A percentile compares a stretch with the other conserved stretches of the same genome.
Conservation (phyloP, 352 stramenopile species). For the Globisporangium polare region DNA sequence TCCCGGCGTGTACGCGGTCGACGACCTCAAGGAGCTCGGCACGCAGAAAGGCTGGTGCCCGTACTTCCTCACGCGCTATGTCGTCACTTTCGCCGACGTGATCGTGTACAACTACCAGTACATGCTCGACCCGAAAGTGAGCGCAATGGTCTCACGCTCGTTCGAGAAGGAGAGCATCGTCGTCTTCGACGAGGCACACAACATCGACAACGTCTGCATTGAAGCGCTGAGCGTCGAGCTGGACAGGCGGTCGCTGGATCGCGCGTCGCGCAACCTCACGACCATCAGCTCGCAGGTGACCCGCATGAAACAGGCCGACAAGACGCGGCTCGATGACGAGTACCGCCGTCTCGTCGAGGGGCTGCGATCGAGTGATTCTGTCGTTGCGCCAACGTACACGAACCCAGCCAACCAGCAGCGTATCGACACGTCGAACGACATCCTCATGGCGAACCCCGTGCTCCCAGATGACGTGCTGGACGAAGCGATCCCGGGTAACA, state of each 20-base stretch:
- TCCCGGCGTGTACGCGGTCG: conserved; percentile 94
- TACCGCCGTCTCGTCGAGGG: conserved; percentile 95
- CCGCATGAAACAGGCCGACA: conserved; percentile 90
- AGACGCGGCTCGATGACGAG: conserved; percentile 90
- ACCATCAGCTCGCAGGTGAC: conserved; percentile 75
- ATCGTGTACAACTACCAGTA: conserved; percentile 99
- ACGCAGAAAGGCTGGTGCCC: conserved; percentile 93
- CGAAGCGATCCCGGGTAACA: conserved; percentile 97
- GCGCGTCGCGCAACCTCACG: conserved; percentile 89
- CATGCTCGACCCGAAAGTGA: conserved; percentile 98
- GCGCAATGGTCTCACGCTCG: conserved; percentile 87
- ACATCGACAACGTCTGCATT: conserved; percentile 99
- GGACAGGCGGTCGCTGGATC: conserved; percentile 89
- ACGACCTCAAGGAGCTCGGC: conserved; percentile 95
- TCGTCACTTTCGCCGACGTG: conserved; percentile 97
- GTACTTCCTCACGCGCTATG: conserved; percentile 98
- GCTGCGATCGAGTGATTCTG: conserved; percentile 87
- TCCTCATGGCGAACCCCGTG: conserved; percentile 76
- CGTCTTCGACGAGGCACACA: conserved; percentile 99
- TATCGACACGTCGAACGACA: conserved; percentile 57
- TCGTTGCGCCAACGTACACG: conserved; percentile 51
- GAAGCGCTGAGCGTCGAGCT: conserved; percentile 97
- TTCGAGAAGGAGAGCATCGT: conserved; percentile 93
- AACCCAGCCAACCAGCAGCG: conserved; percentile 31
- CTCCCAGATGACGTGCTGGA: conserved; percentile 93